phyloP scores from a whole-genome alignment of 192 early-diverging fungal genomes.

The Chytriomyces confervae region DNA sequence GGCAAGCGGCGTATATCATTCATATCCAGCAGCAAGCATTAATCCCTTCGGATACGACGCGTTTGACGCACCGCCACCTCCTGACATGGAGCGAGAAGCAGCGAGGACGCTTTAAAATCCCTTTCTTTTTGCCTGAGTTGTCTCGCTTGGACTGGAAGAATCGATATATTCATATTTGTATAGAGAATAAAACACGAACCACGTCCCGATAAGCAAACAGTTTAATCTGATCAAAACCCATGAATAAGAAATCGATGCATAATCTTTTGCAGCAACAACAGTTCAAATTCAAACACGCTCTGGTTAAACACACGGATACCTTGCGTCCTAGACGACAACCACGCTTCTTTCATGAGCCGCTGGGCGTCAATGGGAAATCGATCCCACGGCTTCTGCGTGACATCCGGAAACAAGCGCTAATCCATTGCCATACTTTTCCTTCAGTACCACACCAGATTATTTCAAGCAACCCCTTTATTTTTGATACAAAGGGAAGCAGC shows the following conservation, averaged over 20 bases:
- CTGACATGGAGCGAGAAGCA: not conserved
- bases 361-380: constrained; percentile 72
- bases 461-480: constrained; percentile 61
- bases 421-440: constrained; percentile 57
- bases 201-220: not conserved
- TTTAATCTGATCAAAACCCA: no score
- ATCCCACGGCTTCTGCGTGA: constrained; percentile 90
- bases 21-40: not conserved
- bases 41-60: not conserved
- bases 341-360: constrained; percentile 42
- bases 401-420: constrained; percentile 86
- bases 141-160: no score
- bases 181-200: not conserved
- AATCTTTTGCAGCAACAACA: constrained; percentile 49
- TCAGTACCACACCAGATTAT: not conserved
- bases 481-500: not conserved
- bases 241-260: constrained; percentile 23
- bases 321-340: no score
- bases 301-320: constrained; percentile 31
- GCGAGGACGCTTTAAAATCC: not conserved
- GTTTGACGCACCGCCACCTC: not conserved
- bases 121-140: not conserved
- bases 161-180: not conserved
- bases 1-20: not conserved
- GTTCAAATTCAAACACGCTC: constrained; percentile 49